Evolutionary conservation across 192 early-diverging fungal species (phyloP).

Genomic region (Backusella australiensis): DNA sequence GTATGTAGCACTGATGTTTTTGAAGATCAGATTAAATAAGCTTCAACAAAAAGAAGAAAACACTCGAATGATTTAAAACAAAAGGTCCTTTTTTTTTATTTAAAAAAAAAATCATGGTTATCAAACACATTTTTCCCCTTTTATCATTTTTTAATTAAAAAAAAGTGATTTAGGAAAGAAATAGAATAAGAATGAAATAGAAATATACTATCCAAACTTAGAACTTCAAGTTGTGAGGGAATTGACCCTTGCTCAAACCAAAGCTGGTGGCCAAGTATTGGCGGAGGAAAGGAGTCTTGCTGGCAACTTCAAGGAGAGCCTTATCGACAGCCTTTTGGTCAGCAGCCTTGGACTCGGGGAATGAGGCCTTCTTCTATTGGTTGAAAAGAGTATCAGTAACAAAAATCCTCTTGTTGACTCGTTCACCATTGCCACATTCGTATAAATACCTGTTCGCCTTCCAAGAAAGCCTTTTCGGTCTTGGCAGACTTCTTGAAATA

Average conservation of each 20-base stretch:
- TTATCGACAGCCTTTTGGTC: slow-evolving; percentile 94
- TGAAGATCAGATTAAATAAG: neutral
- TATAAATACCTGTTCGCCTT: slow-evolving; percentile 50
- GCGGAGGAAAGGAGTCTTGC: slow-evolving; percentile 84
- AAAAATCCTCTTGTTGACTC: neutral
- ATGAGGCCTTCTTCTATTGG: slow-evolving; percentile 68
- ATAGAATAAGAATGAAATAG: neutral
- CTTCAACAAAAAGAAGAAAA: neutral
- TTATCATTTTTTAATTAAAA: neutral
- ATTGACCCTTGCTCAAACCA: slow-evolving; percentile 94
- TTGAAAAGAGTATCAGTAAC: neutral
- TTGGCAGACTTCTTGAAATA: slow-evolving; percentile 88
- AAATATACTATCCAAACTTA: slow-evolving; percentile 49
- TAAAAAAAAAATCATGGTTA: slow-evolving; percentile 4
- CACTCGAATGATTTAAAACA: neutral
- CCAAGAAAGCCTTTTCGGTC: slow-evolving; percentile 91
- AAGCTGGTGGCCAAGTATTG: slow-evolving; percentile 90
- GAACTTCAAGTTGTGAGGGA: slow-evolving; percentile 95
- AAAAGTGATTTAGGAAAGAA: neutral
- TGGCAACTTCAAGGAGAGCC: slow-evolving; percentile 71
- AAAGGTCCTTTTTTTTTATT: slow-evolving; percentile 4
- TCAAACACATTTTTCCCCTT: neutral
- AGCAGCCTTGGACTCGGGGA: slow-evolving; percentile 74
- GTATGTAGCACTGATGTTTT: neutral
- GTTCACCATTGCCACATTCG: neutral